Base-by-base conservation (phyloP, 331 rosid species). In the Saraca asoca region DNA sequence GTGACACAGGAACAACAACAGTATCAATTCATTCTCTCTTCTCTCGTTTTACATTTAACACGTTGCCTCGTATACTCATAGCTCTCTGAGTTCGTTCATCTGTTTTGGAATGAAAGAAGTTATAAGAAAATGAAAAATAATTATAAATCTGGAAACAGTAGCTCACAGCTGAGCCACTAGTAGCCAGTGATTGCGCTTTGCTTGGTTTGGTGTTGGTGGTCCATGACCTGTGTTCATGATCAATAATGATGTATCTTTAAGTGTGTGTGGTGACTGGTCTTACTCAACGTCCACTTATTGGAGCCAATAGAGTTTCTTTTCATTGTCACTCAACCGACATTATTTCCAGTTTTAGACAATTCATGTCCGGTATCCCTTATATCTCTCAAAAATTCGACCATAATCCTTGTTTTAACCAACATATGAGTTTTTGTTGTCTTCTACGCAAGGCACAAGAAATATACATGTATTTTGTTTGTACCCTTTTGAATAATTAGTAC, bases 271-370 rank as follows among this genome's bases (percentile, higher is more conserved):
- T 69, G 60, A 71, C 72, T 64, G 67, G 79, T 80, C 81, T 75
- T 68, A 62, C 80, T 80, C 84, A 75, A 75, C 81, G 56, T 58
- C 69, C 81, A 71, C 75, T 71, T 62, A 71, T 56, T 70, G 51
- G 24, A 60, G 33, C 56, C 58, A 71, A 17, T 61, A 46, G 6
- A 5, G 50, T 46, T 45, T 64, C 15, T 65, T 51, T 60, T 48
- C 51, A 34, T 39, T 39, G 9, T 63, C 63, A 57, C 74, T 59
- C 66, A 31, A 20, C 59, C 56, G 44, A 70, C 80, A 70, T 71
- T 12, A 65, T 65, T 71, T 77, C 66, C 48, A 13, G 7, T 31
- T 71, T 0, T 52, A 29, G 54, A 64, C 78, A 29, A 51, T 55
- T 72, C 75, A 55, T 66, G 43, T 11, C 66, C 68, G 58, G 24